Conservation (phyloP, 306 rosid genomes). For the Mimosa bimucronata region DNA sequence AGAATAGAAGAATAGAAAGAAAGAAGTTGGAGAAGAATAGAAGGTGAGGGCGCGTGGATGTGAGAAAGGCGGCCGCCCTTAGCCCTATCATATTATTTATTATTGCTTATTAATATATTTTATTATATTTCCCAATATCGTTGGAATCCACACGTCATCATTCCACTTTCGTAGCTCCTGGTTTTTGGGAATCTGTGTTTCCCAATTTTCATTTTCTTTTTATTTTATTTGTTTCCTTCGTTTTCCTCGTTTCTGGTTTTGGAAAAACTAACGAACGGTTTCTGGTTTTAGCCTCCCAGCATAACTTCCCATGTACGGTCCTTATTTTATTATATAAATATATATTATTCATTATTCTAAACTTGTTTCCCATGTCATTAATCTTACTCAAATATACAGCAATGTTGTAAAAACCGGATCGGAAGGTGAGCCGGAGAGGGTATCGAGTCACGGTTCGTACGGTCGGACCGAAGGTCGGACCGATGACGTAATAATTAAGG, state of each 20-base stretch:
- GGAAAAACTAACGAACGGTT: slow-evolving; percentile 9
- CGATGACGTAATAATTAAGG: no score
- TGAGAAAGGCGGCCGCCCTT: background rate
- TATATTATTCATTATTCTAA: background rate
- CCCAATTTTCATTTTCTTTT: background rate
- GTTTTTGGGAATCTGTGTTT: slow-evolving; percentile 18
- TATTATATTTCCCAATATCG: background rate
- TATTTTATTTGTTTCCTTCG: background rate
- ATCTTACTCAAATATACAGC: background rate
- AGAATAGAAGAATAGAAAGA: background rate
- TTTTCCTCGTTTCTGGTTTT: slow-evolving; percentile 3
- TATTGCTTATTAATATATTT: background rate
- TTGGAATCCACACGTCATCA: slow-evolving; percentile 13
- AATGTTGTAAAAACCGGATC: no score
- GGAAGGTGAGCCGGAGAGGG: no score
- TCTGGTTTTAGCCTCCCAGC: background rate
- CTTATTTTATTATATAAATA: background rate
- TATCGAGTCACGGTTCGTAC: no score
- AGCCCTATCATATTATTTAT: background rate
- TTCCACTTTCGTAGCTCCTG: slow-evolving; percentile 12
- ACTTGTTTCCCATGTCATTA: background rate
- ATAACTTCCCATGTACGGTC: background rate
- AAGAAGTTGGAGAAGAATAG: no score
- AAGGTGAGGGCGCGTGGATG: background rate
- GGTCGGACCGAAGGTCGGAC: no score